These are phyloP conservation scores for Rhodotorula sphaerocarpa DNA, from an alignment of 768 basidiomycete genomes.

Conservation along the genomic window DNA sequence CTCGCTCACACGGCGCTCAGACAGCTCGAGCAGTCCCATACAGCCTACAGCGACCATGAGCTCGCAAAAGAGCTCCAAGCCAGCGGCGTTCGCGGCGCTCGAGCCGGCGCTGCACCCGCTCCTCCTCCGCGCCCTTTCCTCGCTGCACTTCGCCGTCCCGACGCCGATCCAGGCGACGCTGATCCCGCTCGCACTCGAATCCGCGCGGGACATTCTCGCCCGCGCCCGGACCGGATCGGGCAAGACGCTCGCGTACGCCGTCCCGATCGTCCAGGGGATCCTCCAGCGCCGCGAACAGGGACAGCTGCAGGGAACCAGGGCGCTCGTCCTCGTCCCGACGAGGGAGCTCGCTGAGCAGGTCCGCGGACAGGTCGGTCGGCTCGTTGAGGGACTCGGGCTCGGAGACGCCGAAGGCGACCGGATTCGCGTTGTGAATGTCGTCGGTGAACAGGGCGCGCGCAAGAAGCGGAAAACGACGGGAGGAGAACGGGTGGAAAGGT, in stretches of 20 bases:
- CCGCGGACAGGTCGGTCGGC: conserved; percentile 55
- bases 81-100: conserved; percentile 13
- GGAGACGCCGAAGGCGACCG: conserved; percentile 51
- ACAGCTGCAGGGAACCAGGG: conserved; percentile 52
- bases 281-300: conserved; percentile 43
- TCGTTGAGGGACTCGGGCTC: conserved; percentile 59
- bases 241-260: conserved; percentile 91
- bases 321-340: conserved; percentile 57
- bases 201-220: conserved; percentile 75
- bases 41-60: too few species aligned
- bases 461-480: conserved; percentile 31
- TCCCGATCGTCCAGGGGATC: conserved; percentile 84
- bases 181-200: conserved; percentile 83
- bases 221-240: conserved; percentile 91
- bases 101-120: conserved; percentile 30
- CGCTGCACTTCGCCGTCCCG: conserved; percentile 78
- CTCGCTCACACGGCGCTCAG: too few species aligned
- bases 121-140: conserved; percentile 77
- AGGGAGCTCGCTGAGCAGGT: conserved; percentile 90
- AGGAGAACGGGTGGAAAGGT: conserved; percentile 43
- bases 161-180: conserved; percentile 86
- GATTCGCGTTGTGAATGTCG: conserved; percentile 64
- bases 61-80: not conserved
- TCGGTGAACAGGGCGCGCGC: conserved; percentile 44
- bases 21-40: too few species aligned